Base-by-base conservation (phyloP, 345 rosid species). In the Rhizophora mangle region DNA sequence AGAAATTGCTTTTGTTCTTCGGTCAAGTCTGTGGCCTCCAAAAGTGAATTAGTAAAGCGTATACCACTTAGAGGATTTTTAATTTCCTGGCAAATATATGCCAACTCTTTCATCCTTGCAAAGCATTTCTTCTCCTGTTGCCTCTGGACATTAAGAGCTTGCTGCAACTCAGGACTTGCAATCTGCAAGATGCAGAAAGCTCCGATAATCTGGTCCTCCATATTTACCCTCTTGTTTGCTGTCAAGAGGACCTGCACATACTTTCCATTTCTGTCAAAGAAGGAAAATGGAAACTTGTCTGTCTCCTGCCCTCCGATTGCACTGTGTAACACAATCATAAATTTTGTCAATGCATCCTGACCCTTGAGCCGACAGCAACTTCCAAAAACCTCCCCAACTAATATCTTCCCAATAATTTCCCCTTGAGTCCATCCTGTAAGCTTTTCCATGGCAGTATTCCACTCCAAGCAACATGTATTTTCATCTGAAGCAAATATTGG, bases 371-470 rank as follows among this genome's bases (percentile, higher is more conserved):
- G 89, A 70, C 99, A 96, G 76, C 76, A 82, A 73, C 88, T 75
- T 22, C 99, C 99, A 67, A 96, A 96, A 69, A 96, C 90, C 81
- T 96, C 99, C 66, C 98, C 90, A 63, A 85, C 98, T 76, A 92
- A 70, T 90, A 92, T 79, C 77, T 96, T 96, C 65, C 98, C 99
- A 54, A 96, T 73, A 66, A 88, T 74, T 49, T 92, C 95, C 24
- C 69, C 83, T 32, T 86, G 78, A 21, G 80, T 54, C 94, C 89
- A 91, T 13, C 96, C 97, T 2, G 97, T 96, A 78, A 96, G 89
- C 81, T 85, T 92, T 77, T 92, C 99, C 97, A 92, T 85, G n/a
- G 99, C 96, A 24, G 89, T 85, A 76, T 96, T 96, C 98, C 99
- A 96, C 78, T 96, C 99, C 59, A 84, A 72, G 87, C 98, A 96